Evolutionary conservation across 768 basidiomycete species (phyloP).

Genomic region (Chalciporus pseudorubinellus): DNA sequence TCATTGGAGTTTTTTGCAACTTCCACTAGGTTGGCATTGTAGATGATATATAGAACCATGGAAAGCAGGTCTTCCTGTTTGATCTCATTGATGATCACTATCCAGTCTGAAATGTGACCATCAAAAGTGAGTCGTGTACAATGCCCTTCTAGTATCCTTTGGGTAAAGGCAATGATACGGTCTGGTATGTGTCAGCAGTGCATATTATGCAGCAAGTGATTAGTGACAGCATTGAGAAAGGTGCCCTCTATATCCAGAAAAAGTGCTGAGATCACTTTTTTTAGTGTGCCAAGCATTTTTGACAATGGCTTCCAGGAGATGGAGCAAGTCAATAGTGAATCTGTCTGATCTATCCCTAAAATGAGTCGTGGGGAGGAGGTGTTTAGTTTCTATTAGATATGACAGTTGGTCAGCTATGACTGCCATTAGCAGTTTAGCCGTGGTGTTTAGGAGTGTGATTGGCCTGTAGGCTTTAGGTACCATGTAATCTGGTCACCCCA

Average conservation of each 20-base stretch:
- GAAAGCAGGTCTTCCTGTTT: too few relatives aligned
- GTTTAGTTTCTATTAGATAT: conserved; percentile 27
- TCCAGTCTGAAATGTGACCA: not conserved
- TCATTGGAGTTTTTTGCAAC: too few relatives aligned
- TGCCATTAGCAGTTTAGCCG: conserved; percentile 30
- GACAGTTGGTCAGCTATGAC: conserved; percentile 25
- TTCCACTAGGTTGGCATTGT: too few relatives aligned
- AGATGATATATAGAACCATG: too few relatives aligned
- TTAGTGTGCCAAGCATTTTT: conserved; percentile 32
- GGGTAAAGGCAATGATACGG: too few relatives aligned
- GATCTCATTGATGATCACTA: too few relatives aligned
- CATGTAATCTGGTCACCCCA: conserved; percentile 36
- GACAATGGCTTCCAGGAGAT: conserved; percentile 28
- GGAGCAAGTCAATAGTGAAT: too few relatives aligned
- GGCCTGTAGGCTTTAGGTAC: conserved; percentile 36
- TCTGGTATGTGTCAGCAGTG: too few relatives aligned
- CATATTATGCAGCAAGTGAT: too few relatives aligned
- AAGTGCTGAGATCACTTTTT: conserved; percentile 34
- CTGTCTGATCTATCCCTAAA: too few relatives aligned
- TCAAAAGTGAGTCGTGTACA: conserved; percentile 39
- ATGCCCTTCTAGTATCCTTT: conserved; percentile 42
- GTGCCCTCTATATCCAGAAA: too few relatives aligned
- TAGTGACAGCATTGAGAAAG: too few relatives aligned
- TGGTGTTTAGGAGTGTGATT: conserved; percentile 35
- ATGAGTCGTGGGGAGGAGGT: conserved; percentile 34